Evolutionary conservation across 1,139 yeast species (phyloP), one percentile per base, ranked within the genome.

Genomic region (Candida tunisiensis): DNA sequence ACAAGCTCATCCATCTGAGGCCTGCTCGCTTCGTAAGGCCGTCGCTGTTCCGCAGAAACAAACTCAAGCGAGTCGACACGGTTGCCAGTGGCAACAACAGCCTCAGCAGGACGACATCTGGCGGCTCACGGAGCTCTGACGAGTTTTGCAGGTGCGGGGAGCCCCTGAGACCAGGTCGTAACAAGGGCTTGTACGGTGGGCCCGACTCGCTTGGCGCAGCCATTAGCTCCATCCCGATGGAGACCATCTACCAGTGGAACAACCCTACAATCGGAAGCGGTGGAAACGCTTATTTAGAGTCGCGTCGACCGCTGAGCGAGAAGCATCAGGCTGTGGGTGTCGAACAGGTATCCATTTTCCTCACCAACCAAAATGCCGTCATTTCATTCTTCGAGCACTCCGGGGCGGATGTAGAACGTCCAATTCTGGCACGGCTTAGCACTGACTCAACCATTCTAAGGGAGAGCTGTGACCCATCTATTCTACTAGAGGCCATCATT

Each of bases 381-480:
- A 51, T 67, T n/a, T 57, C 72, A 0, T 63, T 67, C 36, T 66
- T 67, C 38, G 73, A 67, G 37, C 58, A 63, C 32, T 55, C 66
- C 3, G 69, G 67, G 3, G 53, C 55, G 26, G 66, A 62, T 23
- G 55, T 67, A 21, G 68, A 62, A 28, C 46, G 50, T 18, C 71
- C 73, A 1, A 54, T 67, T 10, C 44, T 65, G 14, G 46, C 61
- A 3, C 53, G 73, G 19, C 47, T 67, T 19, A 43, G 54, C 21
- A 47, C 64, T 1, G 55, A 53, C 5, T 53, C 57, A 16, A 63
- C 73, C 0, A 47, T 65, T 24, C 38, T 67, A 22, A 44, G 71
- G 25, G 62, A 60, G 24, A 55, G 68, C 1, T 52, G 61, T 29
- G 71, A 65, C 37, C 51, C 69, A 0, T 59, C 68, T 1, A 53